These are phyloP conservation scores for Wickerhamomyces bovis DNA, from an alignment of 805 yeast species.

Conservation along the genomic window DNA sequence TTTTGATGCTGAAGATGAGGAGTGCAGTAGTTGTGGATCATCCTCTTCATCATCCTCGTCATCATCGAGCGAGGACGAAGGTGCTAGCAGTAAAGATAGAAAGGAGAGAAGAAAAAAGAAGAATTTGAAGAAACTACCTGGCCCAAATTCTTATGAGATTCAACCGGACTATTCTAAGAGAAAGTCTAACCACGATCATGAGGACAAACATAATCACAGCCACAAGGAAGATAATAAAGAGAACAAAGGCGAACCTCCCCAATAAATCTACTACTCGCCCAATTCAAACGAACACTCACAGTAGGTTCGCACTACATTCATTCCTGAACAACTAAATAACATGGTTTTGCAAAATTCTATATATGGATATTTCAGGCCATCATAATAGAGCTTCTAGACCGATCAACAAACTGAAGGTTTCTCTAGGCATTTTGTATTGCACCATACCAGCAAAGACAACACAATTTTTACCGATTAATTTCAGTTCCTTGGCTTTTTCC, in stretches of 20 bases:
- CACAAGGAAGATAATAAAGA: not conserved
- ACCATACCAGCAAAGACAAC: constrained; percentile 95
- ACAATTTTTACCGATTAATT: constrained; percentile 71
- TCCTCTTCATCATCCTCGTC: constrained; percentile 19
- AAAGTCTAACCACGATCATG: constrained; percentile 7
- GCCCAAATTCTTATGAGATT: constrained; percentile 83
- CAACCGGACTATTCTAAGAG: constrained; percentile 59
- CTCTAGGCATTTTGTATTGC: constrained; percentile 85
- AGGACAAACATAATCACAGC: constrained; percentile 7
- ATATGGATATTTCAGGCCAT: not conserved
- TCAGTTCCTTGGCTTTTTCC: constrained; percentile 49
- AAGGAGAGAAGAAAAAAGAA: constrained; percentile 29
- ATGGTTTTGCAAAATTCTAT: not conserved
- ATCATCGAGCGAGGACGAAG: constrained; percentile 36
- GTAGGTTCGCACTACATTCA: not conserved
- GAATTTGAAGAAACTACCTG: constrained; percentile 25
- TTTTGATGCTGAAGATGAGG: constrained; percentile 41
- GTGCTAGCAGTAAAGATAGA: constrained; percentile 23
- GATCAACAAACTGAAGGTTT: constrained; percentile 66
- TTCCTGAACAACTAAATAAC: not conserved
- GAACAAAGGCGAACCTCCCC: not conserved
- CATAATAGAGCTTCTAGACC: constrained; percentile 46
- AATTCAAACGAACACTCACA: too few species aligned
- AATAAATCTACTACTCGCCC: too few species aligned
- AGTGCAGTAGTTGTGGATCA: constrained; percentile 26